Percentiles rank a stretch among this genome's conserved stretches.
Conservation (phyloP, 2,329 filamentous ascomycete species). For the Aspergillus ruber region DNA sequence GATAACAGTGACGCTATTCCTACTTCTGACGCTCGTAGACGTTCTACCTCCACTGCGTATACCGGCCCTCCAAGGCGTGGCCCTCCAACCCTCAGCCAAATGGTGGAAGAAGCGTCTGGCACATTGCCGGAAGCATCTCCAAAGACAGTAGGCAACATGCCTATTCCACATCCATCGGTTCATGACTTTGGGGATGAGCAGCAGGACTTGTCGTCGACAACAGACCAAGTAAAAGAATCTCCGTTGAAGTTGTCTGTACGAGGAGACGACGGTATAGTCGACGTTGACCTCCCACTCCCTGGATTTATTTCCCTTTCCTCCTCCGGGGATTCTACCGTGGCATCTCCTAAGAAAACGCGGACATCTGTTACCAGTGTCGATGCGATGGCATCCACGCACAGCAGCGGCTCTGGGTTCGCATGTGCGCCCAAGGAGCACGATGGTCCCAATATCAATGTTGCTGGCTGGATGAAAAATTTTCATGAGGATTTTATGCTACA, state of each 20-base stretch:
- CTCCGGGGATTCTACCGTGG: constrained; percentile 40
- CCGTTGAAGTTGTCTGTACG: constrained; percentile 51
- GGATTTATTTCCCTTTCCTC: constrained; percentile 44
- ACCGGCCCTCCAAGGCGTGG: constrained; percentile 17
- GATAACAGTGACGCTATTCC: constrained; percentile 25
- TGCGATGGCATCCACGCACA: constrained; percentile 40
- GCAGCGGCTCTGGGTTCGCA: constrained; percentile 32
- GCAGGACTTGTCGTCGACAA: constrained; percentile 22
- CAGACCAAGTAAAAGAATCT: constrained; percentile 34
- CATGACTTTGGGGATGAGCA: constrained; percentile 17
- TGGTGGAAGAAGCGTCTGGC: constrained; percentile 27
- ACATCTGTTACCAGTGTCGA: constrained; percentile 49
- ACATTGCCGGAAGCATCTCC: constrained; percentile 12
- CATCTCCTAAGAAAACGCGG: constrained; percentile 37
- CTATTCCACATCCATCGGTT: constrained; percentile 24
- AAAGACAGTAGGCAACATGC: constrained; percentile 26
- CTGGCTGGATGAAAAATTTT: constrained; percentile 51
- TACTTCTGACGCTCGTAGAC: constrained; percentile 19
- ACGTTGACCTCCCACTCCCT: constrained; percentile 52
- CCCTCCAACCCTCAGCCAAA: constrained; percentile 25
- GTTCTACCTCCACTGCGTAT: constrained; percentile 21
- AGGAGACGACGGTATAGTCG: constrained; percentile 54
- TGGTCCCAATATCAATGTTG: constrained; percentile 49
- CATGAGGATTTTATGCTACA: constrained; percentile 56
- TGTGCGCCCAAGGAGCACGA: constrained; percentile 29